These are phyloP conservation scores for Groenewaldozyma salmanticensis DNA, from an alignment of 805 yeast genomes.

Conservation along the genomic window DNA sequence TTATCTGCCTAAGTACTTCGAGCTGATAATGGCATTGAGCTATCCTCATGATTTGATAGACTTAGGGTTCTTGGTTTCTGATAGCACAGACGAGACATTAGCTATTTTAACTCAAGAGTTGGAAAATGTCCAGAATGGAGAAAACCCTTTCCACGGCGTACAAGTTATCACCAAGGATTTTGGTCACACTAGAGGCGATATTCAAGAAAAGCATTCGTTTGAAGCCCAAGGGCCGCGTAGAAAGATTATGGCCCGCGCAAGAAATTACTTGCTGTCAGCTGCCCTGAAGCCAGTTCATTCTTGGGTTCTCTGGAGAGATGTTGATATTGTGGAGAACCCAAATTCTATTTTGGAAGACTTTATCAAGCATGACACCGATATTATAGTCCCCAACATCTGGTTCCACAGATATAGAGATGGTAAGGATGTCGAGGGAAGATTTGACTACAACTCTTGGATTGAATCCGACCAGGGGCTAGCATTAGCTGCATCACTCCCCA, in stretches of 20 bases:
- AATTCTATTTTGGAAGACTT: conserved; percentile 70
- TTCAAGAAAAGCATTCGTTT: conserved; percentile 78
- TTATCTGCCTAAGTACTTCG: conserved; percentile 74
- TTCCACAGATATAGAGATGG: conserved; percentile 19
- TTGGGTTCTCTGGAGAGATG: conserved; percentile 88
- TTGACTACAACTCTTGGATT: conserved; percentile 26
- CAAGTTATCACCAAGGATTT: conserved; percentile 88
- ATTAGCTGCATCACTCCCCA: conserved; percentile 53
- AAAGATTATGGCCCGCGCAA: conserved; percentile 77
- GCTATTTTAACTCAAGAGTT: conserved; percentile 62
- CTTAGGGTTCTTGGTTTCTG: conserved; percentile 64
- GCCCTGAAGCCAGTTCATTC: conserved; percentile 80
- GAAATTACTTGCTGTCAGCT: conserved; percentile 75
- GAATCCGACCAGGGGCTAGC: conserved; percentile 67
- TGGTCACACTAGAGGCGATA: conserved; percentile 66
- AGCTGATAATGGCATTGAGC: conserved; percentile 76
- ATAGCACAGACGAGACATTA: conserved; percentile 68
- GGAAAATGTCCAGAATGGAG: conserved; percentile 52
- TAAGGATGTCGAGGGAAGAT: conserved; percentile 20
- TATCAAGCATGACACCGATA: conserved; percentile 79
- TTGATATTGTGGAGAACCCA: conserved; percentile 77
- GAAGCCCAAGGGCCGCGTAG: conserved; percentile 86
- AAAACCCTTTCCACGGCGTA: conserved; percentile 61
- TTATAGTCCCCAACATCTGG: conserved; percentile 87
- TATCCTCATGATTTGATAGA: conserved; percentile 75